Base-by-base conservation (phyloP, 257 asterid species). In the Nicotiana otophora region DNA sequence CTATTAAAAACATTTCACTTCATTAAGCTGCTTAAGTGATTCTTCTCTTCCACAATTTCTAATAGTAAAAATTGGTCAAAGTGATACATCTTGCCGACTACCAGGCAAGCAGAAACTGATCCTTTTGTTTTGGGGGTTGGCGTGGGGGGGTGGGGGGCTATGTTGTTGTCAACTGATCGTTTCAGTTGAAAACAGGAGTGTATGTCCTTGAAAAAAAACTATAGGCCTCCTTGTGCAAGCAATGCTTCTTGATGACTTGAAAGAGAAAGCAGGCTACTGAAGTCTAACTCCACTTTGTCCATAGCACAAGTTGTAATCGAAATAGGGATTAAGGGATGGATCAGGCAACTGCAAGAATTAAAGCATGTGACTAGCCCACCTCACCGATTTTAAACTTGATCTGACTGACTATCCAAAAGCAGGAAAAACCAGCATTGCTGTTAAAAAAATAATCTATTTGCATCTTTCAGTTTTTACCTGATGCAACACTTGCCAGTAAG, bases 391-490 rank as follows among this genome's bases (percentile, higher is more conserved):
- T 60, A 26, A 48, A 26, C 60, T 42, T 48, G 62, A 74, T 74
- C 80, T 48, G 42, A 53, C 80, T 46, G 26, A 48, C 20, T 26
- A 74, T 74, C 62, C 80, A 74, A 74, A 48, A 74, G 62, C 80
- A 74, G 62, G 42, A 74, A 74, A 36, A 46, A 15, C 33, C 42
- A 74, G 62, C 80, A 74, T 51, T 74, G 39, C 61, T 74, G 14
- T 48, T 48, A 20, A 46, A 48, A 72, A 72, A 23, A 74, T 74
- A 48, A 23, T 74, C 9, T 74, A n/a, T 26, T 74, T 48, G 80
- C 62, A 46, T 74, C 62, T 26, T 48, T 48, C 42, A 23, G 15
- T 74, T 74, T 48, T 48, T 2, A 48, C 42, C 26, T 48, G 80
- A 74, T 74, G 62, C 80, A 14, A 72, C 57, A 72, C 61, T 14